Evolutionary conservation across 2,329 filamentous ascomycete genomes (phyloP).

Genomic region (Karstenula rhodostoma): DNA sequence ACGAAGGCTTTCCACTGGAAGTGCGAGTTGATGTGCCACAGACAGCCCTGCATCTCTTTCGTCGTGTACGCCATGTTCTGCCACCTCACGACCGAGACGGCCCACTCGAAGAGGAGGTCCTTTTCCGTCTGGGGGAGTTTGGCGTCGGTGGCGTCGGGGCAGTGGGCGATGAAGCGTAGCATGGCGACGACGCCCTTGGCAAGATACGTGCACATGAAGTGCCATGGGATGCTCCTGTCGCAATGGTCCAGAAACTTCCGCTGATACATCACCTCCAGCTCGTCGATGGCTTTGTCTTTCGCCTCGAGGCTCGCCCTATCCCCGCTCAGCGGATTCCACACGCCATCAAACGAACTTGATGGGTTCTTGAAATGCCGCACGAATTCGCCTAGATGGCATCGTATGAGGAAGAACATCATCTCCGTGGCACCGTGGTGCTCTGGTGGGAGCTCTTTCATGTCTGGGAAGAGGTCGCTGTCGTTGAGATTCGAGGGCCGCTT

Average conservation of each 20-base stretch:
- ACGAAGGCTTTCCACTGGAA: conserved; percentile 63
- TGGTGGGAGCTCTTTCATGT: conserved; percentile 54
- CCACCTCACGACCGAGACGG: conserved; percentile 52
- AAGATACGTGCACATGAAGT: conserved; percentile 56
- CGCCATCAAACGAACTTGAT: conserved; percentile 32
- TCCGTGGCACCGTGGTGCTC: conserved; percentile 56
- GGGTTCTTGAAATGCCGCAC: conserved; percentile 34
- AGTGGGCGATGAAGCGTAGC: conserved; percentile 55
- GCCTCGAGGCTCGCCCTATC: conserved; percentile 25
- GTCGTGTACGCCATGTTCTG: conserved; percentile 53
- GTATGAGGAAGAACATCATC: conserved; percentile 59
- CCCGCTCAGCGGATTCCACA: conserved; percentile 33
- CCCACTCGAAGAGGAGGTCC: conserved; percentile 51
- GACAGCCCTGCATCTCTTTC: conserved; percentile 50
- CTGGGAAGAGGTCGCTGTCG: conserved; percentile 57
- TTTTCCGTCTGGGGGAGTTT: conserved; percentile 44
- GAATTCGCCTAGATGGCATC: conserved; percentile 54
- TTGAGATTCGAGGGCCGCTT: conserved; percentile 62
- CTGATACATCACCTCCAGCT: conserved; percentile 53
- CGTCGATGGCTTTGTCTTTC: conserved; percentile 47
- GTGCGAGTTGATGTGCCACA: conserved; percentile 57
- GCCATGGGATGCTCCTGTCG: conserved; percentile 49
- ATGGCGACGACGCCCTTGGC: conserved; percentile 54
- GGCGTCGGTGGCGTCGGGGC: conserved; percentile 48
- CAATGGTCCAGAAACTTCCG: conserved; percentile 51